Percentiles rank a stretch among this genome's conserved stretches.
Conservation (phyloP, 148 eudicot species). For the Dysphania ambrosioides region DNA sequence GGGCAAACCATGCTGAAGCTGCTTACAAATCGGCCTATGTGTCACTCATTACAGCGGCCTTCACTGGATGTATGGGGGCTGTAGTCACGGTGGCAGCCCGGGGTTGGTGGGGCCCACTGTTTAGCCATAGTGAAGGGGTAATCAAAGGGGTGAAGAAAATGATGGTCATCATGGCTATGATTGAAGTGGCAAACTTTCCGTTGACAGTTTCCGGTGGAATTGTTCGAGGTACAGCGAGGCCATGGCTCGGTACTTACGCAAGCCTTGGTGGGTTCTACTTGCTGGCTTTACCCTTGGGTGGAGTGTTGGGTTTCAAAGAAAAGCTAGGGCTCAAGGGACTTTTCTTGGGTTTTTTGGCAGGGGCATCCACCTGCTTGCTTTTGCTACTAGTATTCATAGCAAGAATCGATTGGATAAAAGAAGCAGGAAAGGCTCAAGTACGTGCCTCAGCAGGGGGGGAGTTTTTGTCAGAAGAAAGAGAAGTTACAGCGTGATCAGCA, state of each 20-base stretch:
- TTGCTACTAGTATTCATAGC: slow-evolving; percentile 53
- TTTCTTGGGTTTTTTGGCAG: slow-evolving; percentile 62
- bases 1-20: slow-evolving; percentile 43
- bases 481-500: slow-evolving; percentile 1
- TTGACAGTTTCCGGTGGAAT: slow-evolving; percentile 66
- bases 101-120: slow-evolving; percentile 56
- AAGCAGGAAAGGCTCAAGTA: slow-evolving; percentile 60
- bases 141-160: slow-evolving; percentile 50
- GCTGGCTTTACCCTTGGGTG: slow-evolving; percentile 62
- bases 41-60: slow-evolving; percentile 38
- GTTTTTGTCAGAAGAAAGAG: not conserved
- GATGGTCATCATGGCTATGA: slow-evolving; percentile 62
- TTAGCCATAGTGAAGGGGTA: slow-evolving; percentile 50
- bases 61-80: slow-evolving; percentile 45
- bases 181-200: slow-evolving; percentile 71
- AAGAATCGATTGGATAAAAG: slow-evolving; percentile 61
- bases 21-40: slow-evolving; percentile 55
- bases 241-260: slow-evolving; percentile 61
- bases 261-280: slow-evolving; percentile 73
- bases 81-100: slow-evolving; percentile 44
- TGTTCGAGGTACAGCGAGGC: slow-evolving; percentile 72
- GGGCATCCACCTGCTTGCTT: slow-evolving; percentile 47
- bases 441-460: slow-evolving; percentile 29
- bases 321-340: slow-evolving; percentile 66
- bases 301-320: slow-evolving; percentile 50